Percentiles rank a stretch among this genome's conserved stretches.
These are phyloP conservation scores for Saccharomycopsis lassenensis DNA, from an alignment of 805 yeast species.

Conservation along the genomic window DNA sequence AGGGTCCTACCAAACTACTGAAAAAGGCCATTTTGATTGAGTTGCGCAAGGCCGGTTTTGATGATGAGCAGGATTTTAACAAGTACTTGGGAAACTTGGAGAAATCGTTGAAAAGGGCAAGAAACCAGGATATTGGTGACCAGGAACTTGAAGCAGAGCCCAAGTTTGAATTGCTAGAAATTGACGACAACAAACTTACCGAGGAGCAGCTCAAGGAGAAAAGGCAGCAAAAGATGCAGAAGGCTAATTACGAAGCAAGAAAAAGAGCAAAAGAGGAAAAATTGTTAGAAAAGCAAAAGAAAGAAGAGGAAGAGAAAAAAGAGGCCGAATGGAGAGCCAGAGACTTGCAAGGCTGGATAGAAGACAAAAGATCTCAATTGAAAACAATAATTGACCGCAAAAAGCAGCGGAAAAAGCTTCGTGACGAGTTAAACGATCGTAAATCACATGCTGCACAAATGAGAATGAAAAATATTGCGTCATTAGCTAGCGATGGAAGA, in stretches of 20 bases:
- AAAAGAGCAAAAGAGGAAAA: slow-evolving; percentile 73
- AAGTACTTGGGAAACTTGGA: slow-evolving; percentile 58
- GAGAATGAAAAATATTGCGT: slow-evolving; percentile 85
- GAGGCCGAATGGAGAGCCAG: slow-evolving; percentile 70
- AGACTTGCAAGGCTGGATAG: slow-evolving; percentile 74
- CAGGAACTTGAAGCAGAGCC: slow-evolving; percentile 39
- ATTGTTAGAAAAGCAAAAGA: slow-evolving; percentile 46
- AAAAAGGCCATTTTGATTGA: slow-evolving; percentile 44
- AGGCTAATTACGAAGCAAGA: slow-evolving; percentile 85
- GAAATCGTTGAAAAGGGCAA: slow-evolving; percentile 55
- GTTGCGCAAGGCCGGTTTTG: slow-evolving; percentile 66
- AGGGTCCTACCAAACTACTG: slow-evolving; percentile 27
- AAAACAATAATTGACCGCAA: slow-evolving; percentile 46
- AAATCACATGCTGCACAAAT: slow-evolving; percentile 87
- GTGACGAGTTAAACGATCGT: slow-evolving; percentile 73
- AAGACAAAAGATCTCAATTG: slow-evolving; percentile 52
- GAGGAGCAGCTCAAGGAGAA: slow-evolving; percentile 81
- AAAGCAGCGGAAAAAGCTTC: slow-evolving; percentile 58
- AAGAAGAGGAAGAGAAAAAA: slow-evolving; percentile 46
- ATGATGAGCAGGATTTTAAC: slow-evolving; percentile 58
- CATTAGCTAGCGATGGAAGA: slow-evolving; percentile 65
- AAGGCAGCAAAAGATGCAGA: slow-evolving; percentile 68
- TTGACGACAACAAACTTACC: slow-evolving; percentile 73
- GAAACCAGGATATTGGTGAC: slow-evolving; percentile 51
- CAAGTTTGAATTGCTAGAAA: slow-evolving; percentile 61